phyloP scores from a whole-genome alignment of 345 rosid genomes.

The Geranium brycei region DNA sequence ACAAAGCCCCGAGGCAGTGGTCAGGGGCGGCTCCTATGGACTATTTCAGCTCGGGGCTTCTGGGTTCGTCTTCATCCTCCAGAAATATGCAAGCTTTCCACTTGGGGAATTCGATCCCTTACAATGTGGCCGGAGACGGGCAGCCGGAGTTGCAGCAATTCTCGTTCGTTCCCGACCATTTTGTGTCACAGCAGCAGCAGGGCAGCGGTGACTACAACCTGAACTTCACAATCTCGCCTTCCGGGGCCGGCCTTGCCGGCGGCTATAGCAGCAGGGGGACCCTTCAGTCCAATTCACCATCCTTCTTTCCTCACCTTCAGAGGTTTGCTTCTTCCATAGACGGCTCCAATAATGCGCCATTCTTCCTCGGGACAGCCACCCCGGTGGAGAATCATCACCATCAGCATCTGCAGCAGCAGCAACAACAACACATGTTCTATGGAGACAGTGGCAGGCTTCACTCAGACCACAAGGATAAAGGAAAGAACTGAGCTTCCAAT shows the following conservation, averaged over 20 bases:
- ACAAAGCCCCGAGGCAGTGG: no score
- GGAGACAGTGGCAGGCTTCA: constrained; percentile 6
- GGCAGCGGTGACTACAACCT: constrained; percentile 49
- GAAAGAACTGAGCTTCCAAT: constrained; percentile 42
- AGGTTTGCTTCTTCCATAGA: constrained; percentile 49
- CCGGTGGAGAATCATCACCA: constrained; percentile 55
- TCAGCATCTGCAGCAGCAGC: constrained; percentile 10
- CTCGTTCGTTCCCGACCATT: constrained; percentile 65
- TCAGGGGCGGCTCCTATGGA: constrained; percentile 38
- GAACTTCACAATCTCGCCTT: constrained; percentile 56
- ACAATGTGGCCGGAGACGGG: constrained; percentile 25
- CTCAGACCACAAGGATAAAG: constrained; percentile 55
- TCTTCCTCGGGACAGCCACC: constrained; percentile 45
- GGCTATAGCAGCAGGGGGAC: constrained; percentile 95
- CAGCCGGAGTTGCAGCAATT: constrained; percentile 18
- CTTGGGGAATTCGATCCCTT: constrained; percentile 23
- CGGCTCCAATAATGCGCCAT: constrained; percentile 44
- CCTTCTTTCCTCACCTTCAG: constrained; percentile 58
- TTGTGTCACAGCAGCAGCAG: constrained; percentile 16
- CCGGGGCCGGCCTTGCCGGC: constrained; percentile 32
- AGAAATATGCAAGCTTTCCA: constrained; percentile 9
- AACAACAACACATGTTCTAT: constrained; percentile 54
- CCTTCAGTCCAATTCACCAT: constrained; percentile 99
- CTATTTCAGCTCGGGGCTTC: constrained; percentile 35
- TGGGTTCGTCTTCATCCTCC: constrained; percentile 20